Evolutionary conservation across 2,329 filamentous ascomycete species (phyloP).

Genomic region (Ascomycota sp.): DNA sequence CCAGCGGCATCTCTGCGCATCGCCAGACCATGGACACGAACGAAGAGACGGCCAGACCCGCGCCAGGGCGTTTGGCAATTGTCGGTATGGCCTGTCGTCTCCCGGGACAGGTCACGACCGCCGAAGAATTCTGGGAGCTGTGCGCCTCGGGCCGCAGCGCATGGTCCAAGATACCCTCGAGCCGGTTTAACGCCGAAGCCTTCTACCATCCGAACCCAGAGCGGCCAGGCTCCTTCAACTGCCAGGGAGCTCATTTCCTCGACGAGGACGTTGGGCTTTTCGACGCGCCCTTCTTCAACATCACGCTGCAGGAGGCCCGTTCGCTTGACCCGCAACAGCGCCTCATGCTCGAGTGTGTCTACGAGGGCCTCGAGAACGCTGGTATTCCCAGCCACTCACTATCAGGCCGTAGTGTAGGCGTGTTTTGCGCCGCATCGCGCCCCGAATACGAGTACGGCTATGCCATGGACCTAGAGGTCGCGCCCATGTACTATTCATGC

Average conservation of each 20-base stretch:
- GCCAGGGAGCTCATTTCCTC: slow-evolving; percentile 17
- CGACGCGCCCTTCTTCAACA: slow-evolving; percentile 28
- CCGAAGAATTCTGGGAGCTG: not conserved
- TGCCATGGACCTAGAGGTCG: slow-evolving; percentile 1
- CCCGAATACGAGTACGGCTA: slow-evolving; percentile 1
- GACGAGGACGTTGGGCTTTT: slow-evolving; percentile 24
- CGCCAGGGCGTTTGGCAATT: not conserved
- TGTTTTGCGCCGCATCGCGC: not conserved
- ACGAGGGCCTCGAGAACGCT: slow-evolving; percentile 29
- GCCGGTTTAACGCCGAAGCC: slow-evolving; percentile 5
- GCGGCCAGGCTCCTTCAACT: slow-evolving; percentile 15
- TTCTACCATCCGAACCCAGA: slow-evolving; percentile 20
- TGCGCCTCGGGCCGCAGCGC: not conserved
- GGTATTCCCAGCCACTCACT: slow-evolving; percentile 15
- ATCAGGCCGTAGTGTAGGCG: not conserved
- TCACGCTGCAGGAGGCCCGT: slow-evolving; percentile 5
- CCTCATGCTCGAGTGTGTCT: slow-evolving; percentile 27
- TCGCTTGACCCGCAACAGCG: slow-evolving; percentile 26
- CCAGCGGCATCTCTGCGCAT: too few relatives aligned
- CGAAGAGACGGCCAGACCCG: too few relatives aligned
- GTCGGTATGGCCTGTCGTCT: not conserved
- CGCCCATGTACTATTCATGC: slow-evolving; percentile 1
- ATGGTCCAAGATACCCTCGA: not conserved
- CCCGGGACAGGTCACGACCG: not conserved
- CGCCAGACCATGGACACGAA: too few relatives aligned